Evolutionary conservation across 202 grass and related monocot species (phyloP).

Genomic region (Hordeum pubiflorum): DNA sequence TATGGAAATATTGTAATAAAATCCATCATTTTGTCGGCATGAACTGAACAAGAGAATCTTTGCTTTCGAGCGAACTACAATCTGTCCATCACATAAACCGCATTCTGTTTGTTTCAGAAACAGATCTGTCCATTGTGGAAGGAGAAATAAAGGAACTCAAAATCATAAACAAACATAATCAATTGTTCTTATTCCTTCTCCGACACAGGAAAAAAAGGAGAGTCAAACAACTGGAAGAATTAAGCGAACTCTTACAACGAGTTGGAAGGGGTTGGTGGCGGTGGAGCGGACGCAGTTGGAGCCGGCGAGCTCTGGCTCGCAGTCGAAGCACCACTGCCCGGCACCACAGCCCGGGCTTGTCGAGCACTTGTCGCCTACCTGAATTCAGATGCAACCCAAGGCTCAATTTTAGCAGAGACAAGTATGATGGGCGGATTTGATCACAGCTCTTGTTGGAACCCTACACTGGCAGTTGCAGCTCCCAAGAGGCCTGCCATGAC

Average conservation of each 20-base stretch:
- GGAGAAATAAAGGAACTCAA: too few species aligned
- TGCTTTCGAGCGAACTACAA: neutral
- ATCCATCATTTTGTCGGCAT: neutral
- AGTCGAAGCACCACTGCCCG: conserved; percentile 91
- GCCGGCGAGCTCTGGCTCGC: conserved; percentile 40
- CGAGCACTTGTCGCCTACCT: conserved; percentile 58
- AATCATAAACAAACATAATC: too few species aligned
- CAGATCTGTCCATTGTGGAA: neutral
- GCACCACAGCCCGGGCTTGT: conserved; percentile 40
- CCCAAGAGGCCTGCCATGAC: neutral
- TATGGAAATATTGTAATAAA: neutral
- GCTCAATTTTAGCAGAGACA: neutral
- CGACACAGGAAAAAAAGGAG: neutral
- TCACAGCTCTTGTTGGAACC: neutral
- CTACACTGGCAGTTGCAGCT: conserved; percentile 37
- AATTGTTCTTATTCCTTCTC: too few species aligned
- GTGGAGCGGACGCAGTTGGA: conserved; percentile 52
- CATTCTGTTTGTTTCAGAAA: neutral
- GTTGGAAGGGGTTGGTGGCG: conserved; percentile 47
- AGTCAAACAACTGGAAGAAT: neutral
- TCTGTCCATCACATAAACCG: neutral
- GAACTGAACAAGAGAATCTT: neutral
- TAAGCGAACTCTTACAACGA: conserved; percentile 35
- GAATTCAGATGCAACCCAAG: neutral
- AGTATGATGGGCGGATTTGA: neutral